Percentiles rank a stretch among this genome's conserved stretches.
Evolutionary conservation across 2,329 filamentous ascomycete species (phyloP).

Genomic region (Bipolaris gigantea): DNA sequence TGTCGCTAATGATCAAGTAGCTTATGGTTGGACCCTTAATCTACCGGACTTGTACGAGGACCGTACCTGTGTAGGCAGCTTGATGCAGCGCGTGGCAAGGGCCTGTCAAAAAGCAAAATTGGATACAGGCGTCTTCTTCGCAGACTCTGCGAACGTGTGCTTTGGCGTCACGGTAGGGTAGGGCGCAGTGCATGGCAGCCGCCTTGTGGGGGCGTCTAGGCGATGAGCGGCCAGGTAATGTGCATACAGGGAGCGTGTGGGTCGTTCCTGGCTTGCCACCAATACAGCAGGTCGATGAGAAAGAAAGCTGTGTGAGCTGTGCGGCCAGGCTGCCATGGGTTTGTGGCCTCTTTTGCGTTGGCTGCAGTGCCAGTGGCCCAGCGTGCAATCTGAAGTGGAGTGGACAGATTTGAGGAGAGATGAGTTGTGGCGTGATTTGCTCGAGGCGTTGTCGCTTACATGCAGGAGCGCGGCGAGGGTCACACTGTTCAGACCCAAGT

Average conservation of each 20-base stretch:
- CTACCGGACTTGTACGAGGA: not conserved
- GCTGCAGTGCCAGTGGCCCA: not conserved
- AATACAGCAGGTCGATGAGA: not conserved
- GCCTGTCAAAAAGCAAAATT: not conserved
- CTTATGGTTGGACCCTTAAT: constrained; percentile 12
- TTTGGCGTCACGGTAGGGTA: not conserved
- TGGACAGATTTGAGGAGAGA: constrained; percentile 8
- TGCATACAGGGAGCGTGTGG: not conserved
- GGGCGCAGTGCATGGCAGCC: not conserved
- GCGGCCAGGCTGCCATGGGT: not conserved
- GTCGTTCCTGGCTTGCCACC: constrained; percentile 2
- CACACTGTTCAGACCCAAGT: constrained; percentile 14
- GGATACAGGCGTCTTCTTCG: not conserved
- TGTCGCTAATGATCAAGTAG: not conserved
- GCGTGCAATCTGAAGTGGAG: constrained; percentile 8
- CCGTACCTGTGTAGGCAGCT: not conserved
- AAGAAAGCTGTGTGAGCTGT: not conserved
- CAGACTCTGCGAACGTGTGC: not conserved
- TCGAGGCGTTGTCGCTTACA: constrained; percentile 20
- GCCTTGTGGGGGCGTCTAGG: constrained; percentile 1
- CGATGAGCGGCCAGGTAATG: constrained; percentile 2
- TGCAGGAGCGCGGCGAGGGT: constrained; percentile 23
- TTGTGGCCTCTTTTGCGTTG: not conserved
- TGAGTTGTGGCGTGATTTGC: constrained; percentile 13
- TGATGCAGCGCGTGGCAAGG: not conserved